Conservation (phyloP, 768 basidiomycete genomes). For the Leccinellum luteum region DNA sequence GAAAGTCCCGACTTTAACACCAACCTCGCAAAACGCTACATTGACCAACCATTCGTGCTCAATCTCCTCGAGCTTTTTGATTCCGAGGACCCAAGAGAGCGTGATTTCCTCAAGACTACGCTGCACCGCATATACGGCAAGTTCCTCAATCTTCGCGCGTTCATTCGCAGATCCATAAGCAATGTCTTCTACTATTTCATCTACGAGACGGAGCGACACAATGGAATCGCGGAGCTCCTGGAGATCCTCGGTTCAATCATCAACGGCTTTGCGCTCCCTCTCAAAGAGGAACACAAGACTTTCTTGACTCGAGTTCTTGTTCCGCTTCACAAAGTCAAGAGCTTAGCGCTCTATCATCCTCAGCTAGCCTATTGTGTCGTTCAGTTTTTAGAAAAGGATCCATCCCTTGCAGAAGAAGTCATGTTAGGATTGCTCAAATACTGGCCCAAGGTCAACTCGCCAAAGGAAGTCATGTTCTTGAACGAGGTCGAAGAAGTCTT, state of each 20-base stretch:
- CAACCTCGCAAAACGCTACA: conserved; percentile 94
- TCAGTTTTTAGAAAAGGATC: conserved; percentile 97
- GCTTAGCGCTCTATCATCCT: conserved; percentile 97
- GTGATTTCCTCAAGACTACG: conserved; percentile 99
- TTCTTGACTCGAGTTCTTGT: conserved; percentile 93
- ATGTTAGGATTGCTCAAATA: conserved; percentile 93
- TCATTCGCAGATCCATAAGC: conserved; percentile 98
- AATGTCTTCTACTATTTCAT: conserved; percentile 99
- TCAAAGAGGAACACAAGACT: conserved; percentile 98
- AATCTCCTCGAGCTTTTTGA: conserved; percentile 98
- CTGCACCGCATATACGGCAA: conserved; percentile 99
- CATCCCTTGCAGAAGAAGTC: conserved; percentile 89
- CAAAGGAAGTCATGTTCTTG: conserved; percentile 99
- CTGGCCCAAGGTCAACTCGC: conserved; percentile 99
- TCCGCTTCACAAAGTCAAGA: conserved; percentile 97
- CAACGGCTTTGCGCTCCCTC: conserved; percentile 96
- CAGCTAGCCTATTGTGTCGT: conserved; percentile 99
- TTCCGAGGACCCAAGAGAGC: conserved; percentile 97
- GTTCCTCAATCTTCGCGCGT: conserved; percentile 97
- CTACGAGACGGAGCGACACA: conserved; percentile 98
- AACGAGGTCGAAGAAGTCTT: conserved; percentile 99
- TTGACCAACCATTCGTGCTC: conserved; percentile 94
- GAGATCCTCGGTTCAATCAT: conserved; percentile 99
- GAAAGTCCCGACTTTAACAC: conserved; percentile 98
- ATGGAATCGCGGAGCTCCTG: conserved; percentile 96